phyloP scores from a whole-genome alignment of 345 rosid species.

The Eucalyptus urophylla region DNA sequence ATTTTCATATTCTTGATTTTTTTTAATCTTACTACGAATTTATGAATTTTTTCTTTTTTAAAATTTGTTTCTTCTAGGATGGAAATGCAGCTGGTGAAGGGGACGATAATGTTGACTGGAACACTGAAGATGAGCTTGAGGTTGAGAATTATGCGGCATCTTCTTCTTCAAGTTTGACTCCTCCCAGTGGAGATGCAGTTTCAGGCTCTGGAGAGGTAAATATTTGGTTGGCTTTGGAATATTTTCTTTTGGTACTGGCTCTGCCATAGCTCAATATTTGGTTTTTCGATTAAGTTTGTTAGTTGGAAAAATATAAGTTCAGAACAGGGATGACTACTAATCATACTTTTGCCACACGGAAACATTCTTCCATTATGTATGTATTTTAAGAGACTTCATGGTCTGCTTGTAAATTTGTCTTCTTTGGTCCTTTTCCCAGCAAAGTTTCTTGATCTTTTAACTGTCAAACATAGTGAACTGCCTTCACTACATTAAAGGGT shows the following conservation, averaged over 20 bases:
- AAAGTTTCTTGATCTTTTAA: not conserved
- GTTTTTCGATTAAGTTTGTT: not conserved
- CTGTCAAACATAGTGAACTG: not conserved
- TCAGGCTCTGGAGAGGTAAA: slow-evolving; percentile 13
- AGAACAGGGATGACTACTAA: not conserved
- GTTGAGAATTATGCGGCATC: slow-evolving; percentile 18
- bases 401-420: not conserved
- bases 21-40: too few relatives aligned
- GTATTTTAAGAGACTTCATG: not conserved
- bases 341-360: not conserved
- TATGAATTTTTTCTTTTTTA: not conserved
- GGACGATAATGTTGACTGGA: slow-evolving; percentile 38
- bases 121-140: slow-evolving; percentile 60
- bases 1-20: not conserved
- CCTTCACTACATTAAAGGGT: not conserved
- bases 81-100: slow-evolving; percentile 16
- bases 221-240: not conserved
- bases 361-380: not conserved
- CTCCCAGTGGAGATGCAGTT: slow-evolving; percentile 11
- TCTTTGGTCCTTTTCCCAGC: not conserved
- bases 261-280: not conserved
- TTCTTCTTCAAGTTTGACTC: slow-evolving; percentile 3
- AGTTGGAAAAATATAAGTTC: not conserved
- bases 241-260: not conserved
- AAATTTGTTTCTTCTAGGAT: slow-evolving; percentile 5